Evolutionary conservation across 768 basidiomycete species (phyloP).

Genomic region (Lactarius pseudohatsudake): DNA sequence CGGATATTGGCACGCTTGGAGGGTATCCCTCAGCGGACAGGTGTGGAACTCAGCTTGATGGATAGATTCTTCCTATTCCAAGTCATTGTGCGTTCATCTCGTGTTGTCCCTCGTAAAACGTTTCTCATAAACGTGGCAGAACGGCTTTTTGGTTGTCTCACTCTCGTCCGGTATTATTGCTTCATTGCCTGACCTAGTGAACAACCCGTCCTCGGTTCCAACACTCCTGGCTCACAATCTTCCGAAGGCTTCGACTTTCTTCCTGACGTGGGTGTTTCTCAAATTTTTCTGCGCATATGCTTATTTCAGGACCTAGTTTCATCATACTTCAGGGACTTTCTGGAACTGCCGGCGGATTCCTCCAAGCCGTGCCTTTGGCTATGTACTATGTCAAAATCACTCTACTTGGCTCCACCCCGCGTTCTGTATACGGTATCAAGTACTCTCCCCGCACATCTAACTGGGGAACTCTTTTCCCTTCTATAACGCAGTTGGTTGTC

Average conservation of each 20-base stretch:
- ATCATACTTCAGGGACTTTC: slow-evolving; percentile 79
- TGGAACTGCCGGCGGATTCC: slow-evolving; percentile 75
- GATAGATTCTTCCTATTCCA: slow-evolving; percentile 89
- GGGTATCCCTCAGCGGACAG: slow-evolving; percentile 83
- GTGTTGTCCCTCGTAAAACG: neutral
- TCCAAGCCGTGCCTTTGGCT: slow-evolving; percentile 70
- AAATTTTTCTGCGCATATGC: neutral
- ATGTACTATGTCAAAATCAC: slow-evolving; percentile 91
- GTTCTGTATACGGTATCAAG: slow-evolving; percentile 81
- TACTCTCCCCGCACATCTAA: slow-evolving; percentile 63
- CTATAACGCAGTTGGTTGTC: slow-evolving; percentile 74
- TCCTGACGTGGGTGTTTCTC: slow-evolving; percentile 64
- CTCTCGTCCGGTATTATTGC: slow-evolving; percentile 80
- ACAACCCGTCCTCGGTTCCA: slow-evolving; percentile 71
- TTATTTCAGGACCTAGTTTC: slow-evolving; percentile 47
- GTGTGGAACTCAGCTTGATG: slow-evolving; percentile 89
- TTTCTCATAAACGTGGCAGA: slow-evolving; percentile 44
- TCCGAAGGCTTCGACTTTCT: slow-evolving; percentile 85
- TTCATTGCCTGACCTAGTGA: slow-evolving; percentile 58
- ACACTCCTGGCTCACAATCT: slow-evolving; percentile 72
- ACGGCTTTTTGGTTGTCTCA: slow-evolving; percentile 92
- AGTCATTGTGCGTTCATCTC: slow-evolving; percentile 63
- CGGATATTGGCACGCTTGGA: slow-evolving; percentile 81
- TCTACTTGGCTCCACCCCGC: slow-evolving; percentile 85
- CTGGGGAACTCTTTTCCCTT: slow-evolving; percentile 79